Base-by-base conservation (phyloP, 148 eudicot genomes). In the Cornus florida region DNA sequence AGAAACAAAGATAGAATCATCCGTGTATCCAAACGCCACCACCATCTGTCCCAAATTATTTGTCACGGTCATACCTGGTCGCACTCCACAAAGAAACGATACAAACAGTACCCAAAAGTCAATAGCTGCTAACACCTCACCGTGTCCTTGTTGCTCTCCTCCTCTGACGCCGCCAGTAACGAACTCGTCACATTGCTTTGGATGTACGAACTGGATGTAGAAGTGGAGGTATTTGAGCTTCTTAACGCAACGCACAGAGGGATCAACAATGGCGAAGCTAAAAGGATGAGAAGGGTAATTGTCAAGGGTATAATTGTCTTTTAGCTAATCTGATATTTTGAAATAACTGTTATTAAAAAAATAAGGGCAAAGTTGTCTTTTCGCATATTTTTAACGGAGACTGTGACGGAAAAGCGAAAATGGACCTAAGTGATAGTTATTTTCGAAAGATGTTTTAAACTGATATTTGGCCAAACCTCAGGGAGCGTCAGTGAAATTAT, bases 1-100 rank as follows among this genome's bases (percentile, higher is more conserved):
- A 0, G 99, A 96, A 23, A 96, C 95, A 46, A 96, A 96, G 7
- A 96, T 90, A 0, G 98, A 93, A 4, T 93, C 99, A 33, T 96
- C 99, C 6, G 80, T 65, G 73, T 93, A 96, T 60, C 99, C 99
- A n/a, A 96, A 92, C 13, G 99, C 87, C 62, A 91, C 59, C 12
- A 95, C 99, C 98, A 96, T 96, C 79, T 96, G 99, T 10, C 97
- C 99, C 93, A 93, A 87, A 65, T 96, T 96, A 74, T 96, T 96
- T 90, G 87, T 91, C 86, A 96, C 99, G 31, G 92, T 87, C 83
- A 96, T 69, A 33, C 98, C 99, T 22, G 98, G 87, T 22, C 99
- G 98, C 11, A 96, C 98, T 32, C 99, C 99, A 28, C 98, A 96
- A 66, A 96, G 79, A 77, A 93, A 96, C 20, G 98, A 93, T 39